A percentile compares a stretch with the other conserved stretches of the same genome.
These are phyloP conservation scores for Grosmannia huntii DNA, from an alignment of 2,329 filamentous ascomycete species.

Conservation along the genomic window DNA sequence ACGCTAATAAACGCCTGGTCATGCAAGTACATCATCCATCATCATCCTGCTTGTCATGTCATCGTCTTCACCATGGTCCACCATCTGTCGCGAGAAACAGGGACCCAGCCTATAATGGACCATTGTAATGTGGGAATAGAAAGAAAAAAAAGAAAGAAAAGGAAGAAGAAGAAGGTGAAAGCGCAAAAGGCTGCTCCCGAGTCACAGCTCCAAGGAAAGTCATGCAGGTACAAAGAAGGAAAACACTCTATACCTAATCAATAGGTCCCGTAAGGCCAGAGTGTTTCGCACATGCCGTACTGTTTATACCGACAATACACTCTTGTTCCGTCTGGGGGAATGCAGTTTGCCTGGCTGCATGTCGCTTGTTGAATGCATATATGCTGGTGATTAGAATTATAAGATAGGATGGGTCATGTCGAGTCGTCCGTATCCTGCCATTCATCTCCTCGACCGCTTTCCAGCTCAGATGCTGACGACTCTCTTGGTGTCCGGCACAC, in stretches of 20 bases:
- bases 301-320: slow-evolving; percentile 7
- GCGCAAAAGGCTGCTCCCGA: too few relatives aligned
- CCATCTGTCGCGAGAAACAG: not conserved
- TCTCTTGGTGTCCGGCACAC: slow-evolving; percentile 52
- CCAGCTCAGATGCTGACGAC: slow-evolving; percentile 31
- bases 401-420: slow-evolving; percentile 7
- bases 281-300: slow-evolving; percentile 3
- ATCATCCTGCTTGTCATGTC: not conserved
- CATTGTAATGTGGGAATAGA: slow-evolving; percentile 1
- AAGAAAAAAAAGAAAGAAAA: not conserved
- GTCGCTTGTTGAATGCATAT: not conserved
- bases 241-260: not conserved
- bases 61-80: not conserved
- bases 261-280: slow-evolving; percentile 1
- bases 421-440: not conserved
- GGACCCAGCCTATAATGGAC: slow-evolving; percentile 3
- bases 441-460: too few relatives aligned
- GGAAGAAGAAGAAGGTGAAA: not conserved
- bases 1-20: not conserved
- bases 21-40: not conserved
- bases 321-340: not conserved
- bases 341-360: not conserved
- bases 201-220: not conserved
- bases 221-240: too few relatives aligned
- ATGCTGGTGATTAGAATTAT: not conserved